Conservation (phyloP, 2,329 filamentous ascomycete genomes). For the Trichoderma sp. region DNA sequence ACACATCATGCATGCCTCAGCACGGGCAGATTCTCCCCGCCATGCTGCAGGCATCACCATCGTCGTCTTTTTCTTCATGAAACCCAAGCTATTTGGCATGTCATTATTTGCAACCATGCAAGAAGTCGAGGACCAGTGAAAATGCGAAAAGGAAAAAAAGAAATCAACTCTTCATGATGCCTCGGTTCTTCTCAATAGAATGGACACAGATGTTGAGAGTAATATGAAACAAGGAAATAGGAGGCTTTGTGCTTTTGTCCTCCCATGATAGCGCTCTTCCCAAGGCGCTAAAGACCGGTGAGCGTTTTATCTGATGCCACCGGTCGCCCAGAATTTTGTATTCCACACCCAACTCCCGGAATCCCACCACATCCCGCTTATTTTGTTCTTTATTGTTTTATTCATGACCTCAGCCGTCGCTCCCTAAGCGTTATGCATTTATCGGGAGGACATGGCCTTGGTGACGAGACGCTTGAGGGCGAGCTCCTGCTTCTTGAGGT, state of each 20-base stretch:
- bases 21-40: constrained; percentile 28
- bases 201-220: constrained; percentile 38
- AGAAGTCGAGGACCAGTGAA: constrained; percentile 35
- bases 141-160: constrained; percentile 37
- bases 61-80: constrained; percentile 36
- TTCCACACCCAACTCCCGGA: constrained; percentile 30
- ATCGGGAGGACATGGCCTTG: constrained; percentile 95
- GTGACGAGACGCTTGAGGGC: constrained; percentile 96
- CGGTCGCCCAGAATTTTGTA: constrained; percentile 29
- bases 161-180: constrained; percentile 43
- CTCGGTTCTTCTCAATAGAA: constrained; percentile 40
- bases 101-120: constrained; percentile 34
- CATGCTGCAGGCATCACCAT: constrained; percentile 30
- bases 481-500: constrained; percentile 99
- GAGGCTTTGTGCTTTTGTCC: constrained; percentile 28
- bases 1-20: constrained; percentile 34
- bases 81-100: constrained; percentile 30
- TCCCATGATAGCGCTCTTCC: constrained; percentile 25
- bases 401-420: background rate
- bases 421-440: constrained; percentile 47
- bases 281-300: constrained; percentile 21
- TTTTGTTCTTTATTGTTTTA: background rate
- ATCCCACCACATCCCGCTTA: constrained; percentile 30
- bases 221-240: constrained; percentile 36
- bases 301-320: constrained; percentile 21